A percentile compares a stretch with the other conserved stretches of the same genome.
phyloP scores from a whole-genome alignment of 2,329 filamentous ascomycete species.

The Neocucurbitaria cava region DNA sequence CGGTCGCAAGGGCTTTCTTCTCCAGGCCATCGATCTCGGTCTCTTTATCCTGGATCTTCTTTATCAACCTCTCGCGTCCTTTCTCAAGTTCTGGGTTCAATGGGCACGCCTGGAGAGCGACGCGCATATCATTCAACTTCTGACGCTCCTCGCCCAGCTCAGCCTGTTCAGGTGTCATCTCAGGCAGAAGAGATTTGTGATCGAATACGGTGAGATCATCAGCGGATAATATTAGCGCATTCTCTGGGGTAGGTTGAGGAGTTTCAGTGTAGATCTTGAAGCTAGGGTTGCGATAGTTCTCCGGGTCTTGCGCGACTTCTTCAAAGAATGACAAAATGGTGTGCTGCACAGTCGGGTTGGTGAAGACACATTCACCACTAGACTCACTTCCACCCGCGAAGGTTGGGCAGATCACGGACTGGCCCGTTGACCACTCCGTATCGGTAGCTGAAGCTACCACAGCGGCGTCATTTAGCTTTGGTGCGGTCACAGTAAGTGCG shows the following conservation, averaged over 20 bases:
- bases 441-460: neutral
- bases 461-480: neutral
- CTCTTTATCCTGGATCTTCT: slow-evolving; percentile 27
- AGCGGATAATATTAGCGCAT: slow-evolving; percentile 19
- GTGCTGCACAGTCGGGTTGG: slow-evolving; percentile 56
- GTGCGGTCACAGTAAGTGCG: neutral
- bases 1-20: slow-evolving; percentile 21
- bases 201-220: neutral
- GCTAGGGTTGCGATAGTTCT: slow-evolving; percentile 42
- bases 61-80: slow-evolving; percentile 27
- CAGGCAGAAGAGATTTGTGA: slow-evolving; percentile 5
- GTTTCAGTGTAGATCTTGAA: slow-evolving; percentile 18
- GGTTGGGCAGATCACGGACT: slow-evolving; percentile 50
- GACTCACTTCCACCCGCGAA: slow-evolving; percentile 70
- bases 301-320: slow-evolving; percentile 58
- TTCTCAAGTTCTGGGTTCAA: slow-evolving; percentile 14
- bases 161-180: slow-evolving; percentile 27
- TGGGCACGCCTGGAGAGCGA: slow-evolving; percentile 28
- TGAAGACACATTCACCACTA: slow-evolving; percentile 68
- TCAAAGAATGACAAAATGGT: slow-evolving; percentile 68
- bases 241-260: slow-evolving; percentile 23
- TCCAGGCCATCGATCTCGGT: slow-evolving; percentile 21
- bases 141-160: slow-evolving; percentile 21
- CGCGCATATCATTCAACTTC: slow-evolving; percentile 21
- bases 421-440: slow-evolving; percentile 15